Conservation (phyloP, 1,139 yeast species). For the Suhomyces bolitotheri region DNA sequence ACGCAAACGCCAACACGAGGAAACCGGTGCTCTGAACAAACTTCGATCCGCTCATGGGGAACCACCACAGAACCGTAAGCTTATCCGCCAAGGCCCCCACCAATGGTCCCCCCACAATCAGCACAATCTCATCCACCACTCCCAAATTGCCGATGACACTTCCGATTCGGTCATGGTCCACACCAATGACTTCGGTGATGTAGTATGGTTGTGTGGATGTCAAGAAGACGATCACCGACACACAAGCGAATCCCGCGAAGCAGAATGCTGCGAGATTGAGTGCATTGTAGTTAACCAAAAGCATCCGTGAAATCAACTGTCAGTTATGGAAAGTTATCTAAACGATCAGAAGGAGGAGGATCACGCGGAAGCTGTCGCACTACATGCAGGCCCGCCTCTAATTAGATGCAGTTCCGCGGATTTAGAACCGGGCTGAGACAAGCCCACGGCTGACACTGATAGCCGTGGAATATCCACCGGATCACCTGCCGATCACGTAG, state of each 20-base stretch:
- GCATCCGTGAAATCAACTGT: not conserved
- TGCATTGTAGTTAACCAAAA: slow-evolving; percentile 13
- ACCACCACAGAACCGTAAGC: slow-evolving; percentile 24
- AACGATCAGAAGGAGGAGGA: slow-evolving; percentile 1
- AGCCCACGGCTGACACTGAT: too few species aligned
- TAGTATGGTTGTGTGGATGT: slow-evolving; percentile 70
- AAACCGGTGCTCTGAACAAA: slow-evolving; percentile 53
- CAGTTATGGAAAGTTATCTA: slow-evolving; percentile 5
- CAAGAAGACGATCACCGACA: slow-evolving; percentile 65
- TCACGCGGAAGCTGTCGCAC: not conserved
- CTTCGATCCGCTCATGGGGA: slow-evolving; percentile 48
- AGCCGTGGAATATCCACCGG: too few species aligned
- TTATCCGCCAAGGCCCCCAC: slow-evolving; percentile 66
- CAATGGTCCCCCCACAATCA: slow-evolving; percentile 58
- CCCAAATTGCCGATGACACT: slow-evolving; percentile 61
- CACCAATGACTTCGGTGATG: slow-evolving; percentile 54
- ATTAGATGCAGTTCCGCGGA: not conserved
- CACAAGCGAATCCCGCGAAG: slow-evolving; percentile 48
- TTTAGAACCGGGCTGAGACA: not conserved
- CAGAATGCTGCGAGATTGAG: slow-evolving; percentile 22
- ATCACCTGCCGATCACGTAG: too few species aligned
- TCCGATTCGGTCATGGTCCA: slow-evolving; percentile 47
- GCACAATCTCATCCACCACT: slow-evolving; percentile 59
- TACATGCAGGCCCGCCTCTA: not conserved
- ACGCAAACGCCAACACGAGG: slow-evolving; percentile 44